phyloP scores from a whole-genome alignment of 345 rosid species.

The Hibiscus syriacus region DNA sequence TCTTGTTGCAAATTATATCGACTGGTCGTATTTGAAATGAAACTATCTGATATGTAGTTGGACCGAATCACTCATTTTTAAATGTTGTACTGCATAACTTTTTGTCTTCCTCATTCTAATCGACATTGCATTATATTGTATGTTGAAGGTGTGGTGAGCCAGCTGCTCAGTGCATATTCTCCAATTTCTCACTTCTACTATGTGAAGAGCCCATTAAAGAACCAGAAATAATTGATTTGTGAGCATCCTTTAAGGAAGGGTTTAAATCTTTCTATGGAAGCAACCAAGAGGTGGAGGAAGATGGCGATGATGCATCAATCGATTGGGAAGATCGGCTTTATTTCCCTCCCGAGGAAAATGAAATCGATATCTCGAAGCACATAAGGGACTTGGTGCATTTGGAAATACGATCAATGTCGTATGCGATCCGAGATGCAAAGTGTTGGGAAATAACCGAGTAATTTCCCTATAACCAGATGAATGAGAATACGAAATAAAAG shows the following conservation, averaged over 20 bases:
- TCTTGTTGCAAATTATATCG: not conserved
- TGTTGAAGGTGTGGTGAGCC: constrained; percentile 61
- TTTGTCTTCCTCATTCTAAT: too few species aligned
- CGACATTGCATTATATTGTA: too few species aligned
- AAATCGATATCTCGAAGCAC: constrained; percentile 40
- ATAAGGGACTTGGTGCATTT: constrained; percentile 75
- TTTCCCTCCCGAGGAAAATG: constrained; percentile 45
- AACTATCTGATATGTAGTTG: not conserved
- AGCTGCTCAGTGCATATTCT: constrained; percentile 61
- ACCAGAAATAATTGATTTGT: constrained; percentile 57
- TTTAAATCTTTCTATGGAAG: constrained; percentile 28
- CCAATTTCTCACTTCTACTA: constrained; percentile 68
- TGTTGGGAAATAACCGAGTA: too few species aligned
- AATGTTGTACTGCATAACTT: not conserved
- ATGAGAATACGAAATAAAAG: too few species aligned
- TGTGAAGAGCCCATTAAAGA: constrained; percentile 64
- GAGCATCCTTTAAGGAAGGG: constrained; percentile 29
- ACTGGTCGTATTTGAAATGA: not conserved
- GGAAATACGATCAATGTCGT: constrained; percentile 61
- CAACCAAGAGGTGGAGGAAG: too few species aligned
- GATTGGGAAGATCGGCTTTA: constrained; percentile 80
- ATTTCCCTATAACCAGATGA: too few species aligned
- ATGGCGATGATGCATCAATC: constrained; percentile 50
- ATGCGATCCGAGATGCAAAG: constrained; percentile 62
- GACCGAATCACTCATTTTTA: not conserved